Evolutionary conservation across 352 stramenopile genomes (phyloP).

Genomic region (Pythium vanterpoolii): DNA sequence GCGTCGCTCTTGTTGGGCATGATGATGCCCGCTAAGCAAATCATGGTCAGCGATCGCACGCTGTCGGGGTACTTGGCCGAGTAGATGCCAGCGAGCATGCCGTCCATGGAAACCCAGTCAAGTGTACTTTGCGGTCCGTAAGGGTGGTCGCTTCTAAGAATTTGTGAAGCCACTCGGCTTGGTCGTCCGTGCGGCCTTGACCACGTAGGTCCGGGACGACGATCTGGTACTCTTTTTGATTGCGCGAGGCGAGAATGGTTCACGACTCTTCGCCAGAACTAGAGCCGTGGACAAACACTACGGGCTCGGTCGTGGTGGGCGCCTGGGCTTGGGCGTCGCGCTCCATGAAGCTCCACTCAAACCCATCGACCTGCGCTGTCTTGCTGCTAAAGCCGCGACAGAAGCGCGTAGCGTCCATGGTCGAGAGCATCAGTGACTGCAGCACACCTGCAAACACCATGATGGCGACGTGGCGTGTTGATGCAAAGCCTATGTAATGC

Average conservation of each 20-base stretch:
- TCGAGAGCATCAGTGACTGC: slow-evolving; percentile 37
- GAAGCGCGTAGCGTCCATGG: slow-evolving; percentile 50
- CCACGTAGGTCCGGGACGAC: slow-evolving; percentile 70
- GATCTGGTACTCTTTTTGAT: slow-evolving; percentile 55
- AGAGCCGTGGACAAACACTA: slow-evolving; percentile 75
- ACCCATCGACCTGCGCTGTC: slow-evolving; percentile 39
- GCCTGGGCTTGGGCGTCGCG: slow-evolving; percentile 37
- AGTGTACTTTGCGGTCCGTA: slow-evolving; percentile 54
- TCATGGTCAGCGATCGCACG: slow-evolving; percentile 62
- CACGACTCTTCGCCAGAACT: slow-evolving; percentile 68
- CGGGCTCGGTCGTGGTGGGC: slow-evolving; percentile 37
- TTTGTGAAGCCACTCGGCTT: slow-evolving; percentile 48
- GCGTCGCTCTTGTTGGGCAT: slow-evolving; percentile 64
- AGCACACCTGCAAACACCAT: too few species aligned
- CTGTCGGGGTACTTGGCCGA: slow-evolving; percentile 52
- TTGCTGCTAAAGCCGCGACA: slow-evolving; percentile 50
- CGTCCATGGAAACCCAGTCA: slow-evolving; percentile 76
- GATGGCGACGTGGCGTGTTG: too few species aligned
- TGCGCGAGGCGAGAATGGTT: slow-evolving; percentile 41
- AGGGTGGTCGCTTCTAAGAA: slow-evolving; percentile 54
- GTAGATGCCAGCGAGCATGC: slow-evolving; percentile 72
- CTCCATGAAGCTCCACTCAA: slow-evolving; percentile 77
- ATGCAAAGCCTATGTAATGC: too few species aligned
- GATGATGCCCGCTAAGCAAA: slow-evolving; percentile 65
- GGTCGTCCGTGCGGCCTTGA: slow-evolving; percentile 54